Base-by-base conservation (phyloP, 139 green algal genomes). In the Chlamydomonas urium region DNA sequence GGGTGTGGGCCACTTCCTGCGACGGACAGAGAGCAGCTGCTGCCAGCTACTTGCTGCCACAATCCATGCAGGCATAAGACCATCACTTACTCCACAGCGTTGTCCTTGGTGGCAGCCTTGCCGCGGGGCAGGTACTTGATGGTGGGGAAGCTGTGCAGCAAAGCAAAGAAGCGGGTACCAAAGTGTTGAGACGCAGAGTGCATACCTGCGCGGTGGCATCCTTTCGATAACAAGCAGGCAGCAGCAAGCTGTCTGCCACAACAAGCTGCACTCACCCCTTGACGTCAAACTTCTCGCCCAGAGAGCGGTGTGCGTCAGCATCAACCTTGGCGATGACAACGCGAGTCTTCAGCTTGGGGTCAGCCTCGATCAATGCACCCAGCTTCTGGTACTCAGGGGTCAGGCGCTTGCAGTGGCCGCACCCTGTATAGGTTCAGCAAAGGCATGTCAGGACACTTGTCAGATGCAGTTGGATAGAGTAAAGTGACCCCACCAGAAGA, bases 111-210 rank as follows among this genome's bases (percentile, higher is more conserved):
- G 45, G 62, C 59, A 2, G 84, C 60, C 75, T 90, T 88, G 72
- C 89, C 90, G 1, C 88, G 74, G 0, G 59, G 6, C 63, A 95
- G 89, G 69, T 66, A 91, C 79, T 94, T 94, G 82, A 96, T 76
- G 37, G 91, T 96, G 66, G 91, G 91, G 77, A 96, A 96, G 63
- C n/a, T n/a, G n/a, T n/a, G n/a, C n/a, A 90, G 90, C 6, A n/a
- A n/a, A n/a, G n/a, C n/a, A n/a, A n/a, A n/a, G n/a, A n/a, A n/a
- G n/a, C n/a, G n/a, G n/a, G n/a, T n/a, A n/a, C n/a, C n/a, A n/a
- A n/a, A n/a, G n/a, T n/a, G n/a, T n/a, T n/a, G n/a, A n/a, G n/a
- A n/a, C n/a, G n/a, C n/a, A n/a, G n/a, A n/a, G n/a, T n/a, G n/a
- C n/a, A n/a, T n/a, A n/a, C n/a, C n/a, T n/a, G n/a, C n/a, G n/a